A percentile compares a stretch with the other conserved stretches of the same genome.
phyloP scores from a whole-genome alignment of 495 filamentous ascomycete genomes.

The Aspergillus diversus region DNA sequence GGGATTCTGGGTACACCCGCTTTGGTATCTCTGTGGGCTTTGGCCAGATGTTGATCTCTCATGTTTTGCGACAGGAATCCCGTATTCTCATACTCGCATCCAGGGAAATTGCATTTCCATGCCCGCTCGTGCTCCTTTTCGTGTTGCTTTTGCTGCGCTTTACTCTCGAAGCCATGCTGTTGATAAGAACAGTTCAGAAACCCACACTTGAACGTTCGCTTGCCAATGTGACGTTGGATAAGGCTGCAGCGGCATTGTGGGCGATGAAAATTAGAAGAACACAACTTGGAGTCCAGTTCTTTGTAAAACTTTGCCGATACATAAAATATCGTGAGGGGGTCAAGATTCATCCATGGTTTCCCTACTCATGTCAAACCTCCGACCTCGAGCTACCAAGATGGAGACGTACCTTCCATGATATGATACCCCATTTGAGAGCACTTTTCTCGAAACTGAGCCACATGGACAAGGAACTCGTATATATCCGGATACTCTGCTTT shows the following conservation, averaged over 20 bases:
- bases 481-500: background rate
- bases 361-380: background rate
- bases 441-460: background rate
- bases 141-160: background rate
- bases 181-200: slow-evolving; percentile 6
- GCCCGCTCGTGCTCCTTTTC: background rate
- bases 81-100: slow-evolving; percentile 6
- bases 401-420: background rate
- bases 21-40: background rate
- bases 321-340: background rate
- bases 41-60: slow-evolving; percentile 5
- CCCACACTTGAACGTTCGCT: slow-evolving; percentile 2
- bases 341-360: background rate
- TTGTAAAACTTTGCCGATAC: background rate
- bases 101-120: slow-evolving; percentile 8
- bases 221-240: slow-evolving; percentile 1
- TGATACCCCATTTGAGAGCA: slow-evolving; percentile 4
- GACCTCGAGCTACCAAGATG: background rate
- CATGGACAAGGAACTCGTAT: background rate
- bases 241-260: background rate
- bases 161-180: background rate
- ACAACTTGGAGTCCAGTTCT: background rate
- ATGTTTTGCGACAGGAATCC: slow-evolving; percentile 1
- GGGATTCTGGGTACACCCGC: background rate
- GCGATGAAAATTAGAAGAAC: background rate